Evolutionary conservation across 1,139 yeast genomes (phyloP), one percentile per base, ranked within the genome.

Genomic region (Candida sojae): DNA sequence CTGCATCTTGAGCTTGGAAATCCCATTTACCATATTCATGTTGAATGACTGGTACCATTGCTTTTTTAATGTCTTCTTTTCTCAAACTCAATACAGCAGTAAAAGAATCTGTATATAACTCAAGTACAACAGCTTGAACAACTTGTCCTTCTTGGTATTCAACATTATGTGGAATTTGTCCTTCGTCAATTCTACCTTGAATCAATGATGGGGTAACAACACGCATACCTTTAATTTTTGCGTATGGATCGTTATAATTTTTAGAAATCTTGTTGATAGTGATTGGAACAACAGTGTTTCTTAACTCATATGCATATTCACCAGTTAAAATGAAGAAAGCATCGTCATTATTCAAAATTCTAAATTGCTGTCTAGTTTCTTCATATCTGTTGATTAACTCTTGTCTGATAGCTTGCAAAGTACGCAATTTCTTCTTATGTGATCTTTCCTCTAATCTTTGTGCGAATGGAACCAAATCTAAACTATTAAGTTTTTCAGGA

Each of bases 401-500:
- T 54, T 87, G 89, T 56, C 89, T 86, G 63, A 93, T 93, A 75
- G 90, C 86, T 60, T 87, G 92, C 53, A 90, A 75, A 1, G 96
- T 89, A 40, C 90, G 86, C 57, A 89, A 82, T 72, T 90, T 90
- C 67, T 81, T 84, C 67, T 84, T 87, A 45, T 87, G 85, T 63
- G 84, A 86, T 55, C 86, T 83, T 49, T 79, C 71, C 63, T 89
- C 96, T 56, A 93, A 77, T 65, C 92, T 96, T 56, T 86, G 88
- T n/a, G 98, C 97, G 65, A 91, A 93, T 41, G 92, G 96, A 60
- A 90, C 96, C 61, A 93, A 75, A 58, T 91, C 87, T 57, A 93
- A 82, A 53, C 91, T 96, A 60, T 91, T 93, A 52, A 93, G 82
- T 65, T 89, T 86, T 49, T 85, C 88, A n/a, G 88, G 86, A 48